These are phyloP conservation scores for Leishmania mexicana DNA, from an alignment of 208 protist genomes.

Conservation along the genomic window DNA sequence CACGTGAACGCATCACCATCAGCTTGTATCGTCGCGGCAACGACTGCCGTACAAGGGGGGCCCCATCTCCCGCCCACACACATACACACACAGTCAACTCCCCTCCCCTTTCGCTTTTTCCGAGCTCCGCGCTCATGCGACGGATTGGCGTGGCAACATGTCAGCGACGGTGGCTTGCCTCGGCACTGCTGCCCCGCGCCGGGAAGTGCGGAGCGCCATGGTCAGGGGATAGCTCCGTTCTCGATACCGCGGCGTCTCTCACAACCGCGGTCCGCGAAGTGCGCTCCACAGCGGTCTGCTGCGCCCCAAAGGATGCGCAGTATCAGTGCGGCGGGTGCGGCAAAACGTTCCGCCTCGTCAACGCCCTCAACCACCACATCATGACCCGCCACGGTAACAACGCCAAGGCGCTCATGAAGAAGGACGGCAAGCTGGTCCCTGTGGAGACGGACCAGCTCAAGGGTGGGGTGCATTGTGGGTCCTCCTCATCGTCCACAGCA, in stretches of 20 bases:
- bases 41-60: background rate
- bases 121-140: background rate
- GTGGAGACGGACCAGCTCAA: conserved; percentile 30
- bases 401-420: conserved; percentile 63
- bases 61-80: background rate
- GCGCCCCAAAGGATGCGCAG: conserved; percentile 27
- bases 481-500: conserved; percentile 4
- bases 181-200: background rate
- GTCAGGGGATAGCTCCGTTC: background rate
- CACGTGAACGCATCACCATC: background rate
- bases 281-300: conserved; percentile 12
- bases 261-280: conserved; percentile 15
- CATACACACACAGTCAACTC: background rate
- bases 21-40: background rate
- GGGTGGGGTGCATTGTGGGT: conserved; percentile 7
- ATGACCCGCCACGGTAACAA: conserved; percentile 81
- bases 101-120: background rate
- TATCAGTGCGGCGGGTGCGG: conserved; percentile 87
- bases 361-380: conserved; percentile 90
- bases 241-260: background rate
- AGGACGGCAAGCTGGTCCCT: conserved; percentile 60
- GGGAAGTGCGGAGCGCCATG: background rate
- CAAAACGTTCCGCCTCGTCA: conserved; percentile 86
- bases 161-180: conserved; percentile 15
- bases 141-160: background rate